These are phyloP conservation scores for Penicillium sp. DNA, from an alignment of 2,329 filamentous ascomycete genomes.

Conservation along the genomic window DNA sequence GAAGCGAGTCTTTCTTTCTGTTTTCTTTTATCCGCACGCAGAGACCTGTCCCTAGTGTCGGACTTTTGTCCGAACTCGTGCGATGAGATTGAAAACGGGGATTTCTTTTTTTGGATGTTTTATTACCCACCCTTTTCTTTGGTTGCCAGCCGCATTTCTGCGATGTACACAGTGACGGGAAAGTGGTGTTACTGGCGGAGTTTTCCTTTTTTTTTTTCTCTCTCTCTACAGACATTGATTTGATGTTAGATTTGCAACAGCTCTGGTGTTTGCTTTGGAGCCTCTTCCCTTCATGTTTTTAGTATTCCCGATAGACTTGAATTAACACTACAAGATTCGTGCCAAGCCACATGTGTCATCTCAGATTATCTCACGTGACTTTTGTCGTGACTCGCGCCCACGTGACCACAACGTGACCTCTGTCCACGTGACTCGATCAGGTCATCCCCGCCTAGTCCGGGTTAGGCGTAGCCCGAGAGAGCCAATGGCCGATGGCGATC, in stretches of 20 bases:
- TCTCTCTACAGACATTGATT: conserved; percentile 23
- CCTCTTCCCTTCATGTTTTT: conserved; percentile 17
- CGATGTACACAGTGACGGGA: conserved; percentile 14
- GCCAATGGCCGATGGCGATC: conserved; percentile 1
- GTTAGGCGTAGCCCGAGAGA: conserved; percentile 17
- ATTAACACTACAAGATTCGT: background rate
- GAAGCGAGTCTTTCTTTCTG: background rate
- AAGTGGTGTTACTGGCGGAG: conserved; percentile 15
- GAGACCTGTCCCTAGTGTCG: conserved; percentile 34
- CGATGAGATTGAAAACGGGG: conserved; percentile 9
- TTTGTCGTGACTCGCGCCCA: background rate
- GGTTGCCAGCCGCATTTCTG: conserved; percentile 10
- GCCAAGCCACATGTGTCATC: too few relatives aligned
- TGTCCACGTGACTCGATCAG: too few relatives aligned
- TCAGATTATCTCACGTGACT: background rate
- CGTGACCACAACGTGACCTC: background rate
- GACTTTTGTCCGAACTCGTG: conserved; percentile 15
- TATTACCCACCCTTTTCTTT: conserved; percentile 14
- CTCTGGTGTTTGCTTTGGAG: conserved; percentile 25
- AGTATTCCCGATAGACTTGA: conserved; percentile 24
- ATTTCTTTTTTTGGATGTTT: conserved; percentile 9
- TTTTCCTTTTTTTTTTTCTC: conserved; percentile 9
- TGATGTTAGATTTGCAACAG: conserved; percentile 29
- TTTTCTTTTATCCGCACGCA: conserved; percentile 32
- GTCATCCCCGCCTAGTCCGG: background rate